A percentile compares a stretch with the other conserved stretches of the same genome.
Conservation (phyloP, 2,329 filamentous ascomycete species). For the Aspergillus sp. region DNA sequence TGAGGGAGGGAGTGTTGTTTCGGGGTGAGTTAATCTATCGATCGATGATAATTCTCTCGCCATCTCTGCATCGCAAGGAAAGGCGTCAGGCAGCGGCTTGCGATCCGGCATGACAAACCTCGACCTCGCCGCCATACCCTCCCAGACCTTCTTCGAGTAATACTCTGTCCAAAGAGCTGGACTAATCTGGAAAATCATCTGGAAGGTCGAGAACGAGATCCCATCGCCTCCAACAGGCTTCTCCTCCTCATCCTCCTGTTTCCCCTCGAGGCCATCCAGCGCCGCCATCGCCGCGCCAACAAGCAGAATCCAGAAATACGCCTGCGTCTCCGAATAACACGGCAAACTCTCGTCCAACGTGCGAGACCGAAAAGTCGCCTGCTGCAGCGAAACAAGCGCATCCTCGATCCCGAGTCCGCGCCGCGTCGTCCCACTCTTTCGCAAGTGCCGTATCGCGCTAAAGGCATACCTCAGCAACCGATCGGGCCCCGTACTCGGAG, state of each 20-base stretch:
- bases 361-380: not conserved
- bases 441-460: not conserved
- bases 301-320: slow-evolving; percentile 4
- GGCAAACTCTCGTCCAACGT: not conserved
- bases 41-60: not conserved
- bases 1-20: too few species aligned
- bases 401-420: not conserved
- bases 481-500: not conserved
- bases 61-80: not conserved
- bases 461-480: not conserved
- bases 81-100: not conserved
- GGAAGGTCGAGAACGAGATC: not conserved
- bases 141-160: slow-evolving; percentile 4
- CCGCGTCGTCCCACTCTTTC: not conserved
- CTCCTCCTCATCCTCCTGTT: not conserved
- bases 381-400: not conserved
- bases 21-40: too few species aligned
- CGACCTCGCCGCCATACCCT: not conserved
- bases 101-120: not conserved
- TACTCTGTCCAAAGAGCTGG: not conserved
- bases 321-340: slow-evolving; percentile 5
- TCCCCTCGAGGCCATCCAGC: not conserved
- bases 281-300: not conserved
- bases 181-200: not conserved
- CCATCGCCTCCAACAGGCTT: too few species aligned